Conservation (phyloP, 768 basidiomycete genomes). For the Calocera cornea region DNA sequence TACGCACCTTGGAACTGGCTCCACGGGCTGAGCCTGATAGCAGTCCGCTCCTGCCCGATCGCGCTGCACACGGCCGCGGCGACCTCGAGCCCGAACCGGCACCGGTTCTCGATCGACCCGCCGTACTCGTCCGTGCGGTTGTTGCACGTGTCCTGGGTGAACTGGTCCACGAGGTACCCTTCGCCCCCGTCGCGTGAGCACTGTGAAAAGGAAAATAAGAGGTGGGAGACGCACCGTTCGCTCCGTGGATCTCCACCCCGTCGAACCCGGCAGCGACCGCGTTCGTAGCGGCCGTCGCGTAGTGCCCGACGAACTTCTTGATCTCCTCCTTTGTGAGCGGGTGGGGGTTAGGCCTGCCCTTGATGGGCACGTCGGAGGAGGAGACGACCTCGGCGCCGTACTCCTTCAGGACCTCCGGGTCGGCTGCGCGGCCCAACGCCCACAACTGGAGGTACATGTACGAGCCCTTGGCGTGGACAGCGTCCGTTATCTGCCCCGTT, state of each 20-base stretch:
- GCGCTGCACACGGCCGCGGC: slow-evolving; percentile 37
- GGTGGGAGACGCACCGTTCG: slow-evolving; percentile 4
- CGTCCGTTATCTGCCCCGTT: slow-evolving; percentile 37
- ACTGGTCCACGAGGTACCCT: slow-evolving; percentile 37
- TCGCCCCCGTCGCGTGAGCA: slow-evolving; percentile 6
- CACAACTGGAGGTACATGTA: slow-evolving; percentile 45
- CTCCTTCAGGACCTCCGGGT: slow-evolving; percentile 21
- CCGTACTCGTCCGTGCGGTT: slow-evolving; percentile 52
- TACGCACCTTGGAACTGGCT: not conserved
- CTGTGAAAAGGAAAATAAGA: not conserved
- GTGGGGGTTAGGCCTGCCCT: slow-evolving; percentile 12
- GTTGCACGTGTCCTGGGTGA: slow-evolving; percentile 45
- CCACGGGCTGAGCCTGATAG: slow-evolving; percentile 48
- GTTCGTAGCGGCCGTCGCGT: slow-evolving; percentile 41
- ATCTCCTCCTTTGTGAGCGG: slow-evolving; percentile 20
- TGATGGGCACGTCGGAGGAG: not conserved
- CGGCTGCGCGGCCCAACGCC: slow-evolving; percentile 39
- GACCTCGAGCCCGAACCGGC: slow-evolving; percentile 43
- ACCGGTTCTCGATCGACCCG: slow-evolving; percentile 47
- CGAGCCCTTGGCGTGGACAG: slow-evolving; percentile 41
- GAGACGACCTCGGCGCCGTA: slow-evolving; percentile 9
- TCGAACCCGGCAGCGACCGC: slow-evolving; percentile 56
- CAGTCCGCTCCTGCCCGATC: slow-evolving; percentile 42
- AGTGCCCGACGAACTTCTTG: slow-evolving; percentile 21
- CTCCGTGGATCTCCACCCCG: slow-evolving; percentile 37